Evolutionary conservation across 106 monocot genomes (phyloP).

Genomic region (Agapanthus africanus): DNA sequence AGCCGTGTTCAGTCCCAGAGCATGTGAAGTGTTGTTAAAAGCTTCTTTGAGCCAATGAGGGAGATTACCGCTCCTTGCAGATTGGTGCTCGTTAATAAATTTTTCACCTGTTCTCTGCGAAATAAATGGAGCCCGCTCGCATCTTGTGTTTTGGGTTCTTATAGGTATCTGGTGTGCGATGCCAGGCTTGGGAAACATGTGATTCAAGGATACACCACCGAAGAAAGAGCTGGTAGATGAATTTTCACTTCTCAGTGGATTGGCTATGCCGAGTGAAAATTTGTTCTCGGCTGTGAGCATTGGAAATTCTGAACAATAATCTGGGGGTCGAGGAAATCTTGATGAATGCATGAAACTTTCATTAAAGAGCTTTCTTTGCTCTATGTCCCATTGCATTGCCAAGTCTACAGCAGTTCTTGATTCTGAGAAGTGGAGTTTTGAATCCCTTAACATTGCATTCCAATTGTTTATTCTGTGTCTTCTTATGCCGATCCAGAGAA

Average conservation of each 20-base stretch:
- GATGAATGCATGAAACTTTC: conserved; percentile 15
- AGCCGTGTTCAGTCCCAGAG: conserved; percentile 1
- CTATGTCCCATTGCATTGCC: conserved; percentile 59
- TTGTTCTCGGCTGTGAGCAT: conserved; percentile 26
- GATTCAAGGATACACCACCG: conserved; percentile 1
- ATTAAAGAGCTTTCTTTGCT: conserved; percentile 57
- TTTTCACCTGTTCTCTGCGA: conserved; percentile 15
- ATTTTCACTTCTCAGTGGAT: conserved; percentile 3
- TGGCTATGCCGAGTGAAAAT: conserved; percentile 24
- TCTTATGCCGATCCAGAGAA: conserved; percentile 93
- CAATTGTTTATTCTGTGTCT: conserved; percentile 79
- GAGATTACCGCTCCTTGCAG: conserved; percentile 17
- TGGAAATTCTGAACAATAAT: conserved; percentile 21
- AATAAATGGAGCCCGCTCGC: conserved; percentile 10
- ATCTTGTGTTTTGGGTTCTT: conserved; percentile 10
- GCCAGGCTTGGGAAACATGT: background rate
- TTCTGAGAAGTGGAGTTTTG: conserved; percentile 38
- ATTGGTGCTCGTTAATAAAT: conserved; percentile 4
- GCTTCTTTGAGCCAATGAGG: conserved; percentile 82
- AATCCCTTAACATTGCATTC: conserved; percentile 66
- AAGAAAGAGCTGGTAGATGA: conserved; percentile 8
- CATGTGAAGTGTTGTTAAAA: conserved; percentile 4
- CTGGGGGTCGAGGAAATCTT: background rate
- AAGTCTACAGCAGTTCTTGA: conserved; percentile 55
- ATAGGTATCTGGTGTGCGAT: conserved; percentile 6